These are phyloP conservation scores for Alternaria alternata DNA, from an alignment of 2,329 filamentous ascomycete species.

Conservation along the genomic window DNA sequence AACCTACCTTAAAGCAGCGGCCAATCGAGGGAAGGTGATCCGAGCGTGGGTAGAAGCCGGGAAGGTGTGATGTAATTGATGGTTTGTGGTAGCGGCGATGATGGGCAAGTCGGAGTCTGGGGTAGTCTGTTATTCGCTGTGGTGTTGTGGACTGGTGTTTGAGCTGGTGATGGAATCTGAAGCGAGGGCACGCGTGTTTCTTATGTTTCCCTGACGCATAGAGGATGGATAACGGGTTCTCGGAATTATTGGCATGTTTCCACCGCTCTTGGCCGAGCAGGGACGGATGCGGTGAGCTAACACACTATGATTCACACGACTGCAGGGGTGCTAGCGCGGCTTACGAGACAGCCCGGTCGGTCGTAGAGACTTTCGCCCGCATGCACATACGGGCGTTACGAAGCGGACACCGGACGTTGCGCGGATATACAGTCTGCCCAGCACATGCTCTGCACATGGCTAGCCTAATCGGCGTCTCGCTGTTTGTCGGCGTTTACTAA, in stretches of 20 bases:
- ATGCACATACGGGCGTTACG: constrained; percentile 17
- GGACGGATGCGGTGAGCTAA: constrained; percentile 27
- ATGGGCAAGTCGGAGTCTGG: not conserved
- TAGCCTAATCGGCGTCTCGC: constrained; percentile 10
- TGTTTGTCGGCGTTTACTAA: constrained; percentile 28
- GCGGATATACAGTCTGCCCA: constrained; percentile 15
- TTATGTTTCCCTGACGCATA: constrained; percentile 42
- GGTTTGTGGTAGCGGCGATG: not conserved
- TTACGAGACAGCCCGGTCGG: constrained; percentile 14
- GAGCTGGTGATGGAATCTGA: constrained; percentile 18
- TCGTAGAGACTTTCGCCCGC: constrained; percentile 18
- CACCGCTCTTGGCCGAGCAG: constrained; percentile 36
- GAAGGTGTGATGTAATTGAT: constrained; percentile 19
- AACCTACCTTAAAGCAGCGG: constrained; percentile 45
- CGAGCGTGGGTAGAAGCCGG: constrained; percentile 31
- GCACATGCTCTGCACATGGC: not conserved
- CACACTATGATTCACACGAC: constrained; percentile 32
- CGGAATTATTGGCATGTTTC: constrained; percentile 39
- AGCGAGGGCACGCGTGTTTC: constrained; percentile 38
- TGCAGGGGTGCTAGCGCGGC: constrained; percentile 27
- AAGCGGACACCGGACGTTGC: constrained; percentile 17
- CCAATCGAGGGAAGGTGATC: constrained; percentile 48
- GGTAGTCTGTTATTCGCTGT: not conserved
- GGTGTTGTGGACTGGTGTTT: constrained; percentile 9
- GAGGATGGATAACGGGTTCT: constrained; percentile 38